Base-by-base conservation (phyloP, 768 basidiomycete species). In the Russula virescens region DNA sequence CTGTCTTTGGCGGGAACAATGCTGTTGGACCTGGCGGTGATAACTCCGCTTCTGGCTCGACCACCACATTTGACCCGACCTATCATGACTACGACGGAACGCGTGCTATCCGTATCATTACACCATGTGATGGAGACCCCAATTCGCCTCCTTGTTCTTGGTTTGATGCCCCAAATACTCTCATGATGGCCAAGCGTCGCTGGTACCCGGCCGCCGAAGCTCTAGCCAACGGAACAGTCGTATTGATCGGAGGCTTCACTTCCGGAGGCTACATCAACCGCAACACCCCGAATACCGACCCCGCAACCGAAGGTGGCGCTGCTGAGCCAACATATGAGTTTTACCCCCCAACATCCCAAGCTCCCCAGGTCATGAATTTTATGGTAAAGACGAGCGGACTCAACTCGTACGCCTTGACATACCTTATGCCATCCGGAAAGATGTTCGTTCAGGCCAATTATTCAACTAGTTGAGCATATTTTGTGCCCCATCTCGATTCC, bases 321-420 rank as follows among this genome's bases (percentile, higher is more conserved):
- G 87, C 90, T 13, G 89, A 94, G 67, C 87, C 88, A 34, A 89
- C 89, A 0, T 88, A 81, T 70, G 92, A 94, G 75, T 89, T 91
- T 73, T 94, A 80, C 75, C 93, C 93, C 19, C 77, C 82, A 13
- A 81, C 77, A 49, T 78, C 80, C 10, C 67, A 58, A 34, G 70
- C 73, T 14, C 80, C 81, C 1, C 78, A 79, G 57, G 73, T 76
- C 28, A 86, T 87, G 81, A 73, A 81, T 11, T 91, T 91, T 76
- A 78, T 91, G 77, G 74, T 80, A 64, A 75, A 79, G 19, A 88
- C 89, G 0, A 87, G 86, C 21, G 90, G 90, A 40, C 78, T 91
- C 53, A 92, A 92, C 71, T 77, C 88, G 1, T 92, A 90, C 68
- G 83, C 87, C 0, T 87, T 86, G 68, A 79, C 86, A 5, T 91